Conservation (phyloP, 2,329 filamentous ascomycete genomes). For the Nigrospora osmanthi region DNA sequence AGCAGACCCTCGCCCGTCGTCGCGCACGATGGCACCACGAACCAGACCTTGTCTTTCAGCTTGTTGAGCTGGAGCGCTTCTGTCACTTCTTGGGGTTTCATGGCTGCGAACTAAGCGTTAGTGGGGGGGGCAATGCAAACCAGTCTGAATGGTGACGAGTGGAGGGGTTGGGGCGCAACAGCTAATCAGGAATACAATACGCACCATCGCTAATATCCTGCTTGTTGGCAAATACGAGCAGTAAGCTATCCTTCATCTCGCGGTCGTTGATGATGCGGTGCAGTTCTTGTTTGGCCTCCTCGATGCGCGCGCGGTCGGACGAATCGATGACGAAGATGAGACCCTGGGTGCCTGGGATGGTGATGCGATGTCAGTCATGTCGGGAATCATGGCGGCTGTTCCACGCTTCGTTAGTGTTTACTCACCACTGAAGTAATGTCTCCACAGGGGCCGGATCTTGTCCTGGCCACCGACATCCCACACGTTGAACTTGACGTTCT, state of each 20-base stretch:
- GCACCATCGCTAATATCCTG: constrained; percentile 82
- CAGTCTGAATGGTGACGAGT: constrained; percentile 3
- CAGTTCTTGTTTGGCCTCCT: constrained; percentile 86
- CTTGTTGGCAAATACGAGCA: constrained; percentile 98
- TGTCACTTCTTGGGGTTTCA: constrained; percentile 74
- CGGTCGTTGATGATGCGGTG: constrained; percentile 97
- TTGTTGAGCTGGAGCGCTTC: constrained; percentile 68
- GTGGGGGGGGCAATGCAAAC: constrained; percentile 1
- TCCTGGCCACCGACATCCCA: constrained; percentile 99
- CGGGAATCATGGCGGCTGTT: no score
- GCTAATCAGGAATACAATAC: constrained; percentile 14
- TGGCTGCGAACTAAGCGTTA: constrained; percentile 38
- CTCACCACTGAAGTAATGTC: constrained; percentile 87
- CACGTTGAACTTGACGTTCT: constrained; percentile 99
- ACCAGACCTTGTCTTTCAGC: constrained; percentile 79
- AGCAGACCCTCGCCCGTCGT: constrained; percentile 75
- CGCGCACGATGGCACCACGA: constrained; percentile 75
- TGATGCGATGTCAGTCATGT: no score
- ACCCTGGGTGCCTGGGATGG: constrained; percentile 72
- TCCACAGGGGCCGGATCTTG: constrained; percentile 96
- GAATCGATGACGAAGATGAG: constrained; percentile 98
- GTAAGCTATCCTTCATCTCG: constrained; percentile 91
- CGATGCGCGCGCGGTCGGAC: constrained; percentile 82
- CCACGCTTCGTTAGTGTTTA: not conserved
- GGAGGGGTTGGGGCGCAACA: not conserved